Conservation (phyloP, 169 alveolate species). For the Eimeria mitis region DNA sequence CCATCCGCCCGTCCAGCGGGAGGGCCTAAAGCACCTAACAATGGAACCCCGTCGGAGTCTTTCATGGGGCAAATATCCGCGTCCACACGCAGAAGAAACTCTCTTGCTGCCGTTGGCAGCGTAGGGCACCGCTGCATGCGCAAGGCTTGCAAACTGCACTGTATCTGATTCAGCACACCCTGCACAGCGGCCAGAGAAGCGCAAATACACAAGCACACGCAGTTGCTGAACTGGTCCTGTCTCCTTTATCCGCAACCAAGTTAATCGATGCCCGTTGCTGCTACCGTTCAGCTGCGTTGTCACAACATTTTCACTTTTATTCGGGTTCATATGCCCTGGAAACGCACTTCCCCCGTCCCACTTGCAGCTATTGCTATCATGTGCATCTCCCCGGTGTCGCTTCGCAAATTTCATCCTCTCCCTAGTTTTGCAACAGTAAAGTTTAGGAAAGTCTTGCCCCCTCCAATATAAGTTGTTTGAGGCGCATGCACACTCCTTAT, state of each 20-base stretch:
- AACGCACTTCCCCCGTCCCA: background rate
- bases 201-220: background rate
- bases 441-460: background rate
- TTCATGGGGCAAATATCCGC: slow-evolving; percentile 1
- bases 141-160: slow-evolving; percentile 52
- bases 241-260: background rate
- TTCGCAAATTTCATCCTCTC: background rate
- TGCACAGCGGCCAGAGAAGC: background rate
- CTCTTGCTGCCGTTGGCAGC: slow-evolving; percentile 61
- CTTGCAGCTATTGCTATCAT: background rate
- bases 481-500: background rate
- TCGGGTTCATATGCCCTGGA: background rate
- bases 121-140: slow-evolving; percentile 41
- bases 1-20: background rate
- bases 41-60: background rate
- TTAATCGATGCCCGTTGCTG: background rate
- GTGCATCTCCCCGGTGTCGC: background rate
- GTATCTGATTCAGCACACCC: slow-evolving; percentile 39
- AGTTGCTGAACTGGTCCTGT: background rate
- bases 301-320: background rate
- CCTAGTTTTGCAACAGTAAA: background rate
- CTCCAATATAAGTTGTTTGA: background rate
- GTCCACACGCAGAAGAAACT: background rate
- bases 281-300: background rate
- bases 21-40: background rate